phyloP scores from a whole-genome alignment of 2,329 filamentous ascomycete genomes.

The Chaetomium sp. region DNA sequence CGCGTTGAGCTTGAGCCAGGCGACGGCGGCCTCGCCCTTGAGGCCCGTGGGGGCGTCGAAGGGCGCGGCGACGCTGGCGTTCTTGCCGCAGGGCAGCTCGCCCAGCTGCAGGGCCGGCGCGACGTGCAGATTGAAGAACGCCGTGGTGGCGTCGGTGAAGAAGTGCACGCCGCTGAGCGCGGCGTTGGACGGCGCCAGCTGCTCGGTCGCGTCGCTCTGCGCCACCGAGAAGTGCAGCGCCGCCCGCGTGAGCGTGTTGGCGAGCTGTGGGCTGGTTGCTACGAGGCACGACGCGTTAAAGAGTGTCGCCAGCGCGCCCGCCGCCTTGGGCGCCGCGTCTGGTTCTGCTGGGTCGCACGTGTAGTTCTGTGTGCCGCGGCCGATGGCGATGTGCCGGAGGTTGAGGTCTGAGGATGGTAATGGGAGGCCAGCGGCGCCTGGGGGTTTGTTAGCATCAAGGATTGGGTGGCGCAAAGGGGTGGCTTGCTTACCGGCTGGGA shows the following conservation, averaged over 20 bases:
- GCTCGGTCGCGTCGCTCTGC: conserved; percentile 38
- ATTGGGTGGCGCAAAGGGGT: not conserved
- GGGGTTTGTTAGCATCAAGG: conserved; percentile 18
- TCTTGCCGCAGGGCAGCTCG: conserved; percentile 64
- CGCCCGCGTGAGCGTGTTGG: conserved; percentile 65
- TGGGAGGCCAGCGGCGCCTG: conserved; percentile 51
- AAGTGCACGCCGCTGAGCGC: conserved; percentile 76
- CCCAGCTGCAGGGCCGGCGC: conserved; percentile 55
- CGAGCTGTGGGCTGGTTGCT: conserved; percentile 66
- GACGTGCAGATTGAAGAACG: conserved; percentile 78
- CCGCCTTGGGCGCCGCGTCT: conserved; percentile 62
- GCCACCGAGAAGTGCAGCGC: conserved; percentile 67
- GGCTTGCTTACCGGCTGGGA: conserved; percentile 51
- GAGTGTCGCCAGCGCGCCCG: conserved; percentile 78
- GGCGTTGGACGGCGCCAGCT: conserved; percentile 61
- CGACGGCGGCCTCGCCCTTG: conserved; percentile 67
- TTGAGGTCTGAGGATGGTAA: conserved; percentile 59
- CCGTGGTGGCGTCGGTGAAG: conserved; percentile 70
- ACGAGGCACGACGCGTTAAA: conserved; percentile 86
- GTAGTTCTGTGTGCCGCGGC: conserved; percentile 92
- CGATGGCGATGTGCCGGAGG: conserved; percentile 79
- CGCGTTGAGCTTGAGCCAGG: conserved; percentile 75
- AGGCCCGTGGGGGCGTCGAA: conserved; percentile 60
- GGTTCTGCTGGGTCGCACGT: conserved; percentile 69
- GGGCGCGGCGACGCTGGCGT: conserved; percentile 64